These are phyloP conservation scores for Naganishia sp. DNA, from an alignment of 1,284 basidiomycete genomes.

Conservation along the genomic window DNA sequence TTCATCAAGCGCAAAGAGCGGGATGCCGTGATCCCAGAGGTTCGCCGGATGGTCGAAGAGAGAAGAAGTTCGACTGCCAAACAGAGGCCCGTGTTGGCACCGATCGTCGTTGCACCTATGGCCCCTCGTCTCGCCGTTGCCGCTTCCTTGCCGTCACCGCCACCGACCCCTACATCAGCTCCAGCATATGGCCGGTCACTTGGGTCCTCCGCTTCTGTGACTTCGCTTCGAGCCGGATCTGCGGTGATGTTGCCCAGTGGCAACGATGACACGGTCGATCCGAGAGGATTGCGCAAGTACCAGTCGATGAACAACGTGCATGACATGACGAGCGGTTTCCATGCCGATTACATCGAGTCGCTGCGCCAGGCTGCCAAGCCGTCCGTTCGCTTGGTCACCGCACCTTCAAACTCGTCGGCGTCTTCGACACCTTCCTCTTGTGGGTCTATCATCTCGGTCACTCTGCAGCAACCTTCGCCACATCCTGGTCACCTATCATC, in stretches of 20 bases:
- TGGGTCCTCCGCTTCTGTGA: conserved; percentile 13
- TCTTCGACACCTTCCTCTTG: conserved; percentile 16
- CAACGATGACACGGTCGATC: not conserved
- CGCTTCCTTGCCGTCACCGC: conserved; percentile 9
- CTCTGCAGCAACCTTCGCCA: conserved; percentile 23
- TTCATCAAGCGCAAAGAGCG: conserved; percentile 47
- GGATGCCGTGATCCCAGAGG: conserved; percentile 14
- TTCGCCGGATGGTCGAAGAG: conserved; percentile 16
- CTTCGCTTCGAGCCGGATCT: conserved; percentile 1
- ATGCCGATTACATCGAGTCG: conserved; percentile 20
- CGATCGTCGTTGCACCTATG: conserved; percentile 11
- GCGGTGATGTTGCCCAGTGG: not conserved
- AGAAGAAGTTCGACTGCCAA: conserved; percentile 18
- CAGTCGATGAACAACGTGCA: conserved; percentile 24
- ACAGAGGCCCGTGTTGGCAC: conserved; percentile 9
- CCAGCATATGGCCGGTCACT: conserved; percentile 4
- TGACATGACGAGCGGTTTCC: not conserved
- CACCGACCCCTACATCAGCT: not conserved
- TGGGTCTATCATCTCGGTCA: conserved; percentile 16
- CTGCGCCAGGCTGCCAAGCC: conserved; percentile 1
- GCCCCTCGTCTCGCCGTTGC: not conserved
- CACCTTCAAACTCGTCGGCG: not conserved
- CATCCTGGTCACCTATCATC: not conserved
- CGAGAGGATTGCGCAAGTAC: conserved; percentile 14
- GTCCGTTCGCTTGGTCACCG: conserved; percentile 1